Conservation (phyloP, 202 grass and related monocot species). For the Cymbopogon flexuosus region DNA sequence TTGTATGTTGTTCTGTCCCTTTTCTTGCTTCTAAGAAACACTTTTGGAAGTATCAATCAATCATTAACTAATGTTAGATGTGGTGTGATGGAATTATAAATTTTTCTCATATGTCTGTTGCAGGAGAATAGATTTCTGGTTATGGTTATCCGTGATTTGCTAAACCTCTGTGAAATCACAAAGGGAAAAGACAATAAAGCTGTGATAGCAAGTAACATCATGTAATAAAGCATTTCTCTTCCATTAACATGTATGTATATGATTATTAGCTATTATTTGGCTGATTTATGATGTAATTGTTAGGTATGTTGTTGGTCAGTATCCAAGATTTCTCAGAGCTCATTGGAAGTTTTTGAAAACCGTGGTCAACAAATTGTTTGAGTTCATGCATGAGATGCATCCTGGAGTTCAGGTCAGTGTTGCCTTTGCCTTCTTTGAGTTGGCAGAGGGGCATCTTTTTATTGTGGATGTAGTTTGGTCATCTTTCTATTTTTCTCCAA, state of each 20-base stretch:
- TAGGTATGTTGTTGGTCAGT: slow-evolving; percentile 99
- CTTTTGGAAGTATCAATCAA: not conserved
- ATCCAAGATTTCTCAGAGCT: slow-evolving; percentile 96
- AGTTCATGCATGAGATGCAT: slow-evolving; percentile 99
- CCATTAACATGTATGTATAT: slow-evolving; percentile 12
- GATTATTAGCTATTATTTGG: slow-evolving; percentile 9
- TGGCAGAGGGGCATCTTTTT: not conserved
- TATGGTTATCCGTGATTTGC: slow-evolving; percentile 96
- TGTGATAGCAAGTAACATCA: slow-evolving; percentile 99
- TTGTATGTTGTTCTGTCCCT: slow-evolving; percentile 4
- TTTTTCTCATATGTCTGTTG: slow-evolving; percentile 7
- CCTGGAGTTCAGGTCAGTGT: slow-evolving; percentile 90
- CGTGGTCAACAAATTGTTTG: slow-evolving; percentile 97
- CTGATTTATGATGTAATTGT: slow-evolving; percentile 27
- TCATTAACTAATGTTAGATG: not conserved
- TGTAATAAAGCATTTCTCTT: slow-evolving; percentile 43
- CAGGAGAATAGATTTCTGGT: slow-evolving; percentile 99
- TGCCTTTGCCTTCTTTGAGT: slow-evolving; percentile 2
- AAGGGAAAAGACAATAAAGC: slow-evolving; percentile 99
- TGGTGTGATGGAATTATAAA: slow-evolving; percentile 2
- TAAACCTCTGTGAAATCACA: slow-evolving; percentile 99
- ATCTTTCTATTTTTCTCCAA: not conserved
- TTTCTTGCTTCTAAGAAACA: slow-evolving; percentile 3
- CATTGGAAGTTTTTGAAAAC: slow-evolving; percentile 99
- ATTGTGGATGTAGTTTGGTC: not conserved